Evolutionary conservation across 1,139 yeast genomes (phyloP), one percentile per base, ranked within the genome.

Genomic region (Hanseniaspora sp.): DNA sequence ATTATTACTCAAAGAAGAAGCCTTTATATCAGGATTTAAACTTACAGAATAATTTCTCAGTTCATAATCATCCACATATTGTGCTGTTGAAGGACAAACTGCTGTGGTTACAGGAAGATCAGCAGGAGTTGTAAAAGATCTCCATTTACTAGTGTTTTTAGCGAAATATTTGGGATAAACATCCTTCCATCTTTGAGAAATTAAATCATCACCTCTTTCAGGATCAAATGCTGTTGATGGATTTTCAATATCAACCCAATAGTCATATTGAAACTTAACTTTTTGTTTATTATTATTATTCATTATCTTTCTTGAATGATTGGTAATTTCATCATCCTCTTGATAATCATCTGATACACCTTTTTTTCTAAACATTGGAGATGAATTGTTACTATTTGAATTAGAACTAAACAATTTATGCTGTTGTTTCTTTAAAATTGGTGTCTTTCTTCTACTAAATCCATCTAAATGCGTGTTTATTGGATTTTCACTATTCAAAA

Each of bases 71-170:
- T 73, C 70, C 53, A 79, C 77, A 61, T 90, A 80, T 58, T 86
- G 92, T 7, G 74, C 71, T 5, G 74, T 70, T 0, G 82, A 69
- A 0, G 97, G 97, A 62, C 90, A 87, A 8, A 82, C 74, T 0
- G 84, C 78, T 0, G 95, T 81, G 1, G 86, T 80, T 0, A 84
- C 72, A 0, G 99, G 99, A 29, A 94, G 70, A 4, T 95, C 83
- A 0, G 97, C 97, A 0, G 99, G 99, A 0, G 96, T 80, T 38
- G 87, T 84, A 55, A 94, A 74, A 0, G 97, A 90, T 56, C 86
- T 77, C 98, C 98, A 94, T 64, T 90, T 90, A 46, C 90, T 83
- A n/a, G 69, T 73, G 60, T 80, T 77, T 47, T 88, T 72, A 54
- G 77, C 79, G 29, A 81, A 78, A 46, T 78, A 76, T 13, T 76